Conservation (phyloP, 805 yeast genomes). For the Kregervanrija fluxuum region DNA sequence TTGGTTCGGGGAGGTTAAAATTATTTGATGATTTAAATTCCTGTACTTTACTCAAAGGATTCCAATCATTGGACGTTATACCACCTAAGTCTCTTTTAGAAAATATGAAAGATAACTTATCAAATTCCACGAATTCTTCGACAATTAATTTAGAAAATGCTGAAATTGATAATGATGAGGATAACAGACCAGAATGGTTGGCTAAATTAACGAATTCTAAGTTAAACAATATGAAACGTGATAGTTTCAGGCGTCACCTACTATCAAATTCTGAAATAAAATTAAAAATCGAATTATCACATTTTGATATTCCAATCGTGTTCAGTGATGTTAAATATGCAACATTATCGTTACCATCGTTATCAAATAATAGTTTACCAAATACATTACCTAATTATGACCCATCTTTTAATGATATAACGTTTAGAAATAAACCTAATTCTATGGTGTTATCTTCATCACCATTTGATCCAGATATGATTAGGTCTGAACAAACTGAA, state of each 20-base stretch:
- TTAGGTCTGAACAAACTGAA: slow-evolving; percentile 32
- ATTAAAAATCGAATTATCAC: slow-evolving; percentile 44
- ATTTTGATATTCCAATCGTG: slow-evolving; percentile 67
- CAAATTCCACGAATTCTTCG: no score
- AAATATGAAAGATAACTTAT: no score
- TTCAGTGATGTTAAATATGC: slow-evolving; percentile 51
- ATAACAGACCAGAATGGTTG: slow-evolving; percentile 51
- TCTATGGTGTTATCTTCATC: slow-evolving; percentile 10
- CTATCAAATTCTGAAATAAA: slow-evolving; percentile 4
- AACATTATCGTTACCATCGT: slow-evolving; percentile 20
- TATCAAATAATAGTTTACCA: slow-evolving; percentile 14
- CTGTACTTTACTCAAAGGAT: no score
- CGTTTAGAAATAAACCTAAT: slow-evolving; percentile 14
- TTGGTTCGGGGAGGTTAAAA: slow-evolving; percentile 54
- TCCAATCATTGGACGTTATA: no score
- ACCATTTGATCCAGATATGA: slow-evolving; percentile 66
- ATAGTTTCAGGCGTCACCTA: slow-evolving; percentile 7
- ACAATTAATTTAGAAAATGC: slow-evolving; percentile 1
- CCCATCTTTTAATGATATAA: slow-evolving; percentile 19
- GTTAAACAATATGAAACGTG: slow-evolving; percentile 35
- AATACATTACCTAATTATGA: slow-evolving; percentile 15
- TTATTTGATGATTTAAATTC: slow-evolving; percentile 39
- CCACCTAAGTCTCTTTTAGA: no score
- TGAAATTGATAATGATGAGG: slow-evolving; percentile 13
- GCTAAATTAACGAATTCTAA: slow-evolving; percentile 53